Base-by-base conservation (phyloP, 1,284 basidiomycete species). In the Coniferiporia weirii region DNA sequence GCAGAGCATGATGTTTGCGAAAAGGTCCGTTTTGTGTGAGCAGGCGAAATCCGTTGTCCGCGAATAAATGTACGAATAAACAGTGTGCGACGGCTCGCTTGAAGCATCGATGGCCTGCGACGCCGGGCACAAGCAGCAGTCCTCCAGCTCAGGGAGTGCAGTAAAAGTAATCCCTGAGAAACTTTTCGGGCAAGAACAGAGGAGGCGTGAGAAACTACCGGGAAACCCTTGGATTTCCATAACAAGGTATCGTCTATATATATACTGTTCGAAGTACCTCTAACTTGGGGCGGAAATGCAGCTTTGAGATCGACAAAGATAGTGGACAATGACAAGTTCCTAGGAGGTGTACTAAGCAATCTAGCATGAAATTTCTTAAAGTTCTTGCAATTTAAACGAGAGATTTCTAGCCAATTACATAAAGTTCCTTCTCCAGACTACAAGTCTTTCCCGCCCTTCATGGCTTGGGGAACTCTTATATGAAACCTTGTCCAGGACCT, bases 401-500 rank as follows among this genome's bases (percentile, higher is more conserved):
- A 4, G 17, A 3, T 19, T n/a, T 8, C 17, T 17, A 46, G 17
- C 3, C n/a, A 17, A 9, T 12, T 45, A 12, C 43, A 17, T 9
- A 15, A 45, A n/a, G 8, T 46, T 46, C 17, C 65, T 72, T 69
- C 69, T 78, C 82, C 81, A 85, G 3, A 85, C 78, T 0, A 81
- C 66, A 10, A 85, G 64, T 48, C 73, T 71, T 61, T 85, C 81
- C 63, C 71, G 74, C 4, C 75, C 80, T 1, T 72, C 66, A 65
- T 81, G 82, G 2, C 52, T 67, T 13, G 70, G 67, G 47, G 73
- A 73, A 43, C 69, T 74, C 9, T 60, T 64, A 61, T 76, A 71
- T 0, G 84, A 82, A 5, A 79, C 71, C 63, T 77, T 75, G 45
- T 84, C 79, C 0, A 83, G 65, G 0, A 85, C 75, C 67, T 80